These are phyloP conservation scores for Candida alai DNA, from an alignment of 805 yeast genomes.

Conservation along the genomic window DNA sequence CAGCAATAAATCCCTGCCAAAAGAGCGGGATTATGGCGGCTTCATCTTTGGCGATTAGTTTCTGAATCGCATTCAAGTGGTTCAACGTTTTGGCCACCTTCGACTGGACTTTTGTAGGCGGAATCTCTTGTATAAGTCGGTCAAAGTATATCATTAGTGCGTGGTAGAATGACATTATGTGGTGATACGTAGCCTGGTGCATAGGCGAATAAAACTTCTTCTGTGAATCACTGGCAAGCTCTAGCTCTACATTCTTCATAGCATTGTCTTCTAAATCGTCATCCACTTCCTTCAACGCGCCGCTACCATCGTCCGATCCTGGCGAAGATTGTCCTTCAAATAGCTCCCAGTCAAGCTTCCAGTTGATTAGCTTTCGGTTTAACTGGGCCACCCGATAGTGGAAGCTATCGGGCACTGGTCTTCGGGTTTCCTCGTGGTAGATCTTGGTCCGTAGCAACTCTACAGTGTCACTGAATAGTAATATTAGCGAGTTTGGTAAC, in stretches of 20 bases:
- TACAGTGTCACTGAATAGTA: slow-evolving; percentile 70
- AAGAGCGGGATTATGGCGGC: slow-evolving; percentile 70
- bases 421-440: slow-evolving; percentile 37
- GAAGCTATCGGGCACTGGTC: slow-evolving; percentile 23
- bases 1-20: slow-evolving; percentile 90
- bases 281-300: slow-evolving; percentile 4
- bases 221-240: slow-evolving; percentile 9
- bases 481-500: slow-evolving; percentile 72
- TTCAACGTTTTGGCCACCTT: slow-evolving; percentile 57
- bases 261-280: slow-evolving; percentile 8
- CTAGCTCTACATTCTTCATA: slow-evolving; percentile 9
- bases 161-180: slow-evolving; percentile 73
- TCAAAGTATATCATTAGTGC: slow-evolving; percentile 69
- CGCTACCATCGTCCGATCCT: not conserved
- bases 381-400: slow-evolving; percentile 17
- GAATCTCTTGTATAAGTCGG: slow-evolving; percentile 54
- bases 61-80: slow-evolving; percentile 61
- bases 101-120: slow-evolving; percentile 56
- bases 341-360: slow-evolving; percentile 77
- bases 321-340: slow-evolving; percentile 22
- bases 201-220: slow-evolving; percentile 44
- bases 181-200: slow-evolving; percentile 76
- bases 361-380: slow-evolving; percentile 50
- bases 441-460: slow-evolving; percentile 60
- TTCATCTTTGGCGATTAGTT: slow-evolving; percentile 49